Conservation (phyloP, 371 early-diverging fungal genomes). For the Gilbertella persicaria region DNA sequence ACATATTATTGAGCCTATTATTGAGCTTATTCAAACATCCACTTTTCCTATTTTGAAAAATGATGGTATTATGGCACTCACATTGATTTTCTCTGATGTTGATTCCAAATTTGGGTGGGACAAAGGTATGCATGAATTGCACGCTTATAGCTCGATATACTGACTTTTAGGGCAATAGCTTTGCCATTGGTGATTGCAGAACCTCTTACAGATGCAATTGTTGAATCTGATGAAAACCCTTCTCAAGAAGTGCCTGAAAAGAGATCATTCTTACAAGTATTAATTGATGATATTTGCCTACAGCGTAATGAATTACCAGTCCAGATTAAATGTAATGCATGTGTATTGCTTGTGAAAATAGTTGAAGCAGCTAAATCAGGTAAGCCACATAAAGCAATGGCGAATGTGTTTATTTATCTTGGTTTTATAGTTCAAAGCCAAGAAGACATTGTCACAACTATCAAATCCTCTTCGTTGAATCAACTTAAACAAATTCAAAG, state of each 20-base stretch:
- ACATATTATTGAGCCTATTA: slow-evolving; percentile 46
- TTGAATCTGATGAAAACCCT: slow-evolving; percentile 12
- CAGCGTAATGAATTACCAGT: slow-evolving; percentile 28
- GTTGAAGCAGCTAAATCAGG: slow-evolving; percentile 38
- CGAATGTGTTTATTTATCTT: not conserved
- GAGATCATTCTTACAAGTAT: slow-evolving; percentile 45
- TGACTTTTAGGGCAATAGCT: slow-evolving; percentile 23
- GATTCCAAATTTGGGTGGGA: slow-evolving; percentile 22
- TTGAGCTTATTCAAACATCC: slow-evolving; percentile 54
- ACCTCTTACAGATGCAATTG: slow-evolving; percentile 14
- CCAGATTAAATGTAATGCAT: slow-evolving; percentile 57
- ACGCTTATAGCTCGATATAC: no score
- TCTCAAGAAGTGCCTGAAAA: slow-evolving; percentile 16
- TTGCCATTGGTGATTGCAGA: slow-evolving; percentile 19
- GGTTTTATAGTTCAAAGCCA: slow-evolving; percentile 8
- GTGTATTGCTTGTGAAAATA: slow-evolving; percentile 51
- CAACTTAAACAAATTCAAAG: slow-evolving; percentile 8
- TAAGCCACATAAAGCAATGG: no score
- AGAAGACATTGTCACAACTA: not conserved
- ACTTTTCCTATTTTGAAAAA: slow-evolving; percentile 62
- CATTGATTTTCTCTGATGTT: slow-evolving; percentile 47
- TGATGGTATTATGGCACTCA: slow-evolving; percentile 62
- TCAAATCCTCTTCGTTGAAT: slow-evolving; percentile 2
- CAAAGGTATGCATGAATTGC: slow-evolving; percentile 18
- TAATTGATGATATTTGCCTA: slow-evolving; percentile 33